phyloP scores from a whole-genome alignment of 139 green algal species.

The Micractinium conductrix region DNA sequence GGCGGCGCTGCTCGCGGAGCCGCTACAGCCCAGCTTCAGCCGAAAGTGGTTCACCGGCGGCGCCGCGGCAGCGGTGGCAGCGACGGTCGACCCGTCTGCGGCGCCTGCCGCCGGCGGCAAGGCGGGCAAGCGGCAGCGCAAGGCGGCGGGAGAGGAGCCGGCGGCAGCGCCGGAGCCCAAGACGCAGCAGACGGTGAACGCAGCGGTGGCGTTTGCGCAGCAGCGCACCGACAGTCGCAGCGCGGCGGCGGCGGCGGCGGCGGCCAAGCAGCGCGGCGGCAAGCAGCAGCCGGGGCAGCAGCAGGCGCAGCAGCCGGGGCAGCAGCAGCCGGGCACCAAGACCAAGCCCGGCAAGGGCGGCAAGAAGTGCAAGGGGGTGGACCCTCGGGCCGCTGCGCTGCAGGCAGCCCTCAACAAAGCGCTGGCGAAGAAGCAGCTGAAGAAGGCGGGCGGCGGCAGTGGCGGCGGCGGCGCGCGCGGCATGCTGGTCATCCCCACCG shows the following conservation, averaged over 20 bases:
- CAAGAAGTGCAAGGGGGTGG: not conserved
- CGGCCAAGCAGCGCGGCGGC: not conserved
- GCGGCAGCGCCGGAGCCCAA: not conserved
- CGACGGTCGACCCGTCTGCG: conserved; percentile 9
- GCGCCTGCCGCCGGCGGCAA: not conserved
- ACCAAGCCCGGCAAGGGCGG: conserved; percentile 7
- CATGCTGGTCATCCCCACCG: conserved; percentile 52
- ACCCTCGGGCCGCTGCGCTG: conserved; percentile 38
- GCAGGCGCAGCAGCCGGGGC: not conserved
- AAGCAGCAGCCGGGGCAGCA: not conserved
- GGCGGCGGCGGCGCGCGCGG: conserved; percentile 13
- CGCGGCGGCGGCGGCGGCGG: not conserved
- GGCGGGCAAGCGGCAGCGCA: not conserved
- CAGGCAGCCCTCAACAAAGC: conserved; percentile 37
- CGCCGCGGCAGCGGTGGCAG: conserved; percentile 40
- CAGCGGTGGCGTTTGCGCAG: conserved; percentile 24
- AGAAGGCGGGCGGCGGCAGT: conserved; percentile 29
- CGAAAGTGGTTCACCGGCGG: conserved; percentile 63
- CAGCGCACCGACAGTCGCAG: conserved; percentile 17
- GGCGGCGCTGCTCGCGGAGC: conserved; percentile 48
- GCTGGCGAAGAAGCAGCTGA: not conserved
- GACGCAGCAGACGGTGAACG: conserved; percentile 16
- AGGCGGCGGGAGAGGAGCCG: not conserved
- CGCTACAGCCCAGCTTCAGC: conserved; percentile 56
- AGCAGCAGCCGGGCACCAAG: conserved; percentile 5